Evolutionary conservation across 257 asterid genomes (phyloP).

Genomic region (Handroanthus guayacan): DNA sequence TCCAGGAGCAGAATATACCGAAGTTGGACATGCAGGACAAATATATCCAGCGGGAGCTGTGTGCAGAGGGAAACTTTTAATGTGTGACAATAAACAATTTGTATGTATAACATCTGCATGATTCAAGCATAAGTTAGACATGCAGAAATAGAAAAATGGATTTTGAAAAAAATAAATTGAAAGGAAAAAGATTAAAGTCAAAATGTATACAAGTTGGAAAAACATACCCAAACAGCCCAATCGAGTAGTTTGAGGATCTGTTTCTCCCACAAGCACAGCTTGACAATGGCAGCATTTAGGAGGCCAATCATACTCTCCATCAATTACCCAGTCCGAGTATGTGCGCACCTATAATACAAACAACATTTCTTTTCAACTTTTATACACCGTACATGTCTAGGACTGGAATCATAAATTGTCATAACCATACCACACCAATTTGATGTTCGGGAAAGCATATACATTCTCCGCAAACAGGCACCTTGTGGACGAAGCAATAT

Average conservation of each 20-base stretch:
- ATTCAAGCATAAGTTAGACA: slow-evolving; percentile 20
- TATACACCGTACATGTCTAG: neutral
- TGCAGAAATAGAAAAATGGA: slow-evolving; percentile 2
- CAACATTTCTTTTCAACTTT: slow-evolving; percentile 7
- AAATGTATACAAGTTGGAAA: slow-evolving; percentile 22
- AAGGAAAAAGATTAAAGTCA: neutral
- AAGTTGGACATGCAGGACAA: slow-evolving; percentile 80
- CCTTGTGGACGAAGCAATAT: slow-evolving; percentile 98
- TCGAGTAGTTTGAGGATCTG: slow-evolving; percentile 72
- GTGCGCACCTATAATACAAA: slow-evolving; percentile 61
- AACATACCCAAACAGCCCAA: slow-evolving; percentile 96
- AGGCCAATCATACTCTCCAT: slow-evolving; percentile 99
- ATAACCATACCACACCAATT: slow-evolving; percentile 83
- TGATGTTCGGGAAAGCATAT: slow-evolving; percentile 94
- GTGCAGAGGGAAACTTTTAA: slow-evolving; percentile 77
- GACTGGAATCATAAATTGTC: neutral
- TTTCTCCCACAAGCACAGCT: slow-evolving; percentile 72
- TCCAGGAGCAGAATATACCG: slow-evolving; percentile 55
- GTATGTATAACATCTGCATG: slow-evolving; percentile 79
- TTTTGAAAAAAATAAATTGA: neutral
- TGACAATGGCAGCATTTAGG: slow-evolving; percentile 89
- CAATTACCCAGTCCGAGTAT: slow-evolving; percentile 97
- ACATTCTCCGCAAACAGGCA: slow-evolving; percentile 96
- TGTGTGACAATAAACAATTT: slow-evolving; percentile 78
- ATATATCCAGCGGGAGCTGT: slow-evolving; percentile 90